Evolutionary conservation across 495 filamentous ascomycete genomes (phyloP), one percentile per base, ranked within the genome.

Genomic region (Cetradonia linearis): DNA sequence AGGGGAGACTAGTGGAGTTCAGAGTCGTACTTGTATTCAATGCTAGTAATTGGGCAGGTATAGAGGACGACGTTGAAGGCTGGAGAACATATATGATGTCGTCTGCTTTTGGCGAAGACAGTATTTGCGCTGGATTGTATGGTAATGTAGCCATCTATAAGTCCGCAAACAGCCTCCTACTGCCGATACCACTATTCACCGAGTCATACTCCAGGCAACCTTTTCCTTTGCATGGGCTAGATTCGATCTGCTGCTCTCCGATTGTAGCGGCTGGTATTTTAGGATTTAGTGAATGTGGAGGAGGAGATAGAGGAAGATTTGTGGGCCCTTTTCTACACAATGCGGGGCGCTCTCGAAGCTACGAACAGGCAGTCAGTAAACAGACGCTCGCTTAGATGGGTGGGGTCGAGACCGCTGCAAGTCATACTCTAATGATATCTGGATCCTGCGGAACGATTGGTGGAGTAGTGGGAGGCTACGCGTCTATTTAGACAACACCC

Each of bases 61-160:
- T 55, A 55, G 65, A 70, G 58, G 53, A 73, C 61, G 71, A 76
- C 68, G 69, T 72, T 55, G 71, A 73, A 59, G 74, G 72, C 62
- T 69, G 74, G 61, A 92, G 79, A 59, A 91, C 74, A 68, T 91
- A 92, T 37, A 74, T 70, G 58, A 77, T 60, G 3, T 73, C 70
- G 47, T 75, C 69, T 63, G 76, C 76, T 44, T 78, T 73, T 34
- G 71, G 68, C 13, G 79, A 69, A 5, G 85, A 73, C 36, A 88
- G 74, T 49, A 91, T 77, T 27, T 76, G 79, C 0, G 90, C 87
- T 0, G 90, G 88, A 28, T 79, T 82, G 74, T 94, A 95, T 34
- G 88, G 88, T 28, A 89, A 74, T 27, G 75, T 70, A 58, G 77
- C 66, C 63, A 69, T 66, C 54, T 60, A 16, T 33, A 53, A 10